These are phyloP conservation scores for Lyophyllum semitale DNA, from an alignment of 768 basidiomycete species.

Conservation along the genomic window DNA sequence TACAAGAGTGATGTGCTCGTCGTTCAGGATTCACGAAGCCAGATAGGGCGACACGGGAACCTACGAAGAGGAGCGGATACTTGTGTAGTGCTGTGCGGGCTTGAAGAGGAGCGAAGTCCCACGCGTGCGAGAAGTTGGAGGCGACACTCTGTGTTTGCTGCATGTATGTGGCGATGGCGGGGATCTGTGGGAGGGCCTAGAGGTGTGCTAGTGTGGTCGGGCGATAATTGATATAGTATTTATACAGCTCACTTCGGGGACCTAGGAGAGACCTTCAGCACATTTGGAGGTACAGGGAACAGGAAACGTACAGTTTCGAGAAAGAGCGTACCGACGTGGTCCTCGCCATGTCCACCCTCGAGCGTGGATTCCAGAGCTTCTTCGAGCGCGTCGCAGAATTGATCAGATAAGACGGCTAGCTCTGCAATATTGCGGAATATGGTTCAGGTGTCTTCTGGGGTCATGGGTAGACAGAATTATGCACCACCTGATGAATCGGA, in stretches of 20 bases:
- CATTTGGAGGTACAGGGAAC: constrained; percentile 10
- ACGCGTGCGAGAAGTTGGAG: constrained; percentile 77
- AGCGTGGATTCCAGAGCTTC: constrained; percentile 62
- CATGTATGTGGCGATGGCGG: constrained; percentile 67
- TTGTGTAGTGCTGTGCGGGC: constrained; percentile 96
- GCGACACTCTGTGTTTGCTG: constrained; percentile 66
- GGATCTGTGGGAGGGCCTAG: constrained; percentile 41
- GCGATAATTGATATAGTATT: constrained; percentile 80
- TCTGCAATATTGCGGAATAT: constrained; percentile 81
- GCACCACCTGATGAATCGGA: constrained; percentile 48
- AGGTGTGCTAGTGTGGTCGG: constrained; percentile 74
- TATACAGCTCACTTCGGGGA: constrained; percentile 71
- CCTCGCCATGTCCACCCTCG: constrained; percentile 67
- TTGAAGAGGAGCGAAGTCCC: constrained; percentile 97
- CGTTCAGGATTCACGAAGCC: no score
- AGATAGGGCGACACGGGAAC: no score
- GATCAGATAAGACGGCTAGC: constrained; percentile 71
- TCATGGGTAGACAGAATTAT: constrained; percentile 59
- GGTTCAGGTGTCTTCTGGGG: constrained; percentile 63
- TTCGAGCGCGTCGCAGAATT: constrained; percentile 65
- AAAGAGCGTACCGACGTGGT: constrained; percentile 71
- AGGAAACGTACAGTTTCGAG: constrained; percentile 51
- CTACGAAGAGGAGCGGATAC: constrained; percentile 82
- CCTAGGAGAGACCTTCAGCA: constrained; percentile 38
- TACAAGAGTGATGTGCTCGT: no score